Evolutionary conservation across 2,329 filamentous ascomycete species (phyloP).

Genomic region (Colletotrichum sp.): DNA sequence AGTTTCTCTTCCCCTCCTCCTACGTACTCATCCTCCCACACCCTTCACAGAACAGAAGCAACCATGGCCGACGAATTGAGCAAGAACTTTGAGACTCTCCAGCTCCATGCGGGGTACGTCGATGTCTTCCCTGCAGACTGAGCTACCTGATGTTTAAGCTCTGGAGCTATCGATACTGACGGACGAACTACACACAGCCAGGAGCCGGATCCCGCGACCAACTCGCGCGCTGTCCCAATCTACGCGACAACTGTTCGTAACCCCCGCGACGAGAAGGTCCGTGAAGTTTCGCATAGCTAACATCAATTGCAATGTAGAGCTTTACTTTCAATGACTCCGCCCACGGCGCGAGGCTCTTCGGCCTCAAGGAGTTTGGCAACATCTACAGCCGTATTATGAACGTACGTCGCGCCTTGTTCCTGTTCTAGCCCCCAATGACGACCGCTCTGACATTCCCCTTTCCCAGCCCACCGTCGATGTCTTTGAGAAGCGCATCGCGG

Average conservation of each 20-base stretch:
- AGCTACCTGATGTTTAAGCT: background rate
- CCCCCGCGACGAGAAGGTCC: background rate
- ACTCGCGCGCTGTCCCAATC: constrained; percentile 91
- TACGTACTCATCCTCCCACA: background rate
- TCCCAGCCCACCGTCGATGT: constrained; percentile 89
- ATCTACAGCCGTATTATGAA: constrained; percentile 98
- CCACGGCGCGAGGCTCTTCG: constrained; percentile 92
- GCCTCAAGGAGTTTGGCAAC: constrained; percentile 96
- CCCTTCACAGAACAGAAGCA: background rate
- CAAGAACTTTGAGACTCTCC: constrained; percentile 81
- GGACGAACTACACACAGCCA: constrained; percentile 59
- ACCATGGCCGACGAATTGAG: constrained; percentile 51
- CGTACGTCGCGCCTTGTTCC: constrained; percentile 52
- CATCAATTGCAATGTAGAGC: constrained; percentile 58
- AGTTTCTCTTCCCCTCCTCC: background rate
- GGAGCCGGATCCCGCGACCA: constrained; percentile 79
- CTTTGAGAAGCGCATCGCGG: constrained; percentile 95
- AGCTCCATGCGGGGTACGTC: constrained; percentile 81
- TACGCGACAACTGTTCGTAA: constrained; percentile 77
- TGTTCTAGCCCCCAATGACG: background rate
- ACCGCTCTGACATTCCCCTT: background rate
- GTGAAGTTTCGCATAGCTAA: background rate
- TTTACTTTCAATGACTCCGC: constrained; percentile 95
- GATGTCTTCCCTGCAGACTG: background rate
- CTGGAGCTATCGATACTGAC: constrained; percentile 3